Percentiles rank a stretch among this genome's conserved stretches.
Evolutionary conservation across 2,329 filamentous ascomycete genomes (phyloP).

Genomic region (Boeremia lycopersici): DNA sequence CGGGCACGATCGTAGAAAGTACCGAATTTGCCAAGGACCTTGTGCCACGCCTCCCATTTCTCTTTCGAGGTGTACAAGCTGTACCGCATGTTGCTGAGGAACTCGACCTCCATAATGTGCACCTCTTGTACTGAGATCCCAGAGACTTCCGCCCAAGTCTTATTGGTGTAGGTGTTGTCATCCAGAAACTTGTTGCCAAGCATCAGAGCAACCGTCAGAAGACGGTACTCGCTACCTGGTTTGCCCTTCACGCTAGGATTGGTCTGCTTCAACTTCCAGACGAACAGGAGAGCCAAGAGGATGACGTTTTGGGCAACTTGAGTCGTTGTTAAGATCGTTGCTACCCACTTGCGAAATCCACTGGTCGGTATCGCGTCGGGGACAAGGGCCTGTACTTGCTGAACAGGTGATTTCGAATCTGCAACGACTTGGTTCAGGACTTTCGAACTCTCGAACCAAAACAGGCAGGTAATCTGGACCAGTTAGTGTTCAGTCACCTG

Average conservation of each 20-base stretch:
- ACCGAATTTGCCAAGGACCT: slow-evolving; percentile 79
- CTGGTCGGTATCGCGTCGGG: slow-evolving; percentile 75
- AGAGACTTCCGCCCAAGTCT: slow-evolving; percentile 98
- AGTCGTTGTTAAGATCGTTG: slow-evolving; percentile 86
- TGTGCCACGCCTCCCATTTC: slow-evolving; percentile 88
- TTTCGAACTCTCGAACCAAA: slow-evolving; percentile 94
- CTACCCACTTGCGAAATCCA: slow-evolving; percentile 92
- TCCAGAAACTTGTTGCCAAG: slow-evolving; percentile 98
- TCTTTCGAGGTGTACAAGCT: slow-evolving; percentile 83
- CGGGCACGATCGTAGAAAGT: slow-evolving; percentile 79
- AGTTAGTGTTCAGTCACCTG: slow-evolving; percentile 17
- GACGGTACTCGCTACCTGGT: slow-evolving; percentile 87
- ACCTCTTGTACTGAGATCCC: slow-evolving; percentile 93
- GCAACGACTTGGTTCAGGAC: slow-evolving; percentile 79
- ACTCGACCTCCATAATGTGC: slow-evolving; percentile 99
- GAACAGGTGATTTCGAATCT: slow-evolving; percentile 55
- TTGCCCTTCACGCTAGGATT: slow-evolving; percentile 91
- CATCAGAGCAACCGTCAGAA: slow-evolving; percentile 95
- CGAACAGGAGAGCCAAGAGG: slow-evolving; percentile 84
- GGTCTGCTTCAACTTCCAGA: slow-evolving; percentile 88
- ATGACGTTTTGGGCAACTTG: slow-evolving; percentile 97
- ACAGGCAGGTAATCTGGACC: slow-evolving; percentile 84
- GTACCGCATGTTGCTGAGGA: slow-evolving; percentile 97
- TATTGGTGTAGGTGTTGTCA: slow-evolving; percentile 99
- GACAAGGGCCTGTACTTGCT: slow-evolving; percentile 62